These are phyloP conservation scores for Phanerochaete carnosa DNA, from an alignment of 768 basidiomycete species.

Conservation along the genomic window DNA sequence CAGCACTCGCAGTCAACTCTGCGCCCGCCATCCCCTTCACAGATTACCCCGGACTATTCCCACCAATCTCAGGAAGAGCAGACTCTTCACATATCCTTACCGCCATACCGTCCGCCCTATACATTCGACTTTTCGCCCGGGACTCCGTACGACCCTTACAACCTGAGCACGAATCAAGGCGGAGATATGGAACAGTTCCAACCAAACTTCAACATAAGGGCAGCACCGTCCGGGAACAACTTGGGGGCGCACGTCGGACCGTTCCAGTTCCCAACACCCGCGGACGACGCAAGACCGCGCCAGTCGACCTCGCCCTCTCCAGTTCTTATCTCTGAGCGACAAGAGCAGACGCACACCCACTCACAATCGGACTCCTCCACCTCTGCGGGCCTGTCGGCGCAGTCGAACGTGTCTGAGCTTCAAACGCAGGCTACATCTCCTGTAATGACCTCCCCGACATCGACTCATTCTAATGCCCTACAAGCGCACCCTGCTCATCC, in stretches of 20 bases:
- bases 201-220: not conserved
- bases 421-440: constrained; percentile 9
- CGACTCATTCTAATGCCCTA: constrained; percentile 19
- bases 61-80: constrained; percentile 3
- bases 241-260: not conserved
- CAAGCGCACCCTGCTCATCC: constrained; percentile 53
- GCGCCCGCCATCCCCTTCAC: not conserved
- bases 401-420: constrained; percentile 5
- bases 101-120: constrained; percentile 30
- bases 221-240: not conserved
- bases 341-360: not conserved
- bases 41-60: not conserved
- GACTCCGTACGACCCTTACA: constrained; percentile 34
- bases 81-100: constrained; percentile 30
- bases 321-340: not conserved
- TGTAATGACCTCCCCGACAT: constrained; percentile 16
- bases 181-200: constrained; percentile 6
- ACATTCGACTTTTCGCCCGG: constrained; percentile 36
- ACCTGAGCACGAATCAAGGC: constrained; percentile 5
- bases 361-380: constrained; percentile 7
- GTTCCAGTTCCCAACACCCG: not conserved
- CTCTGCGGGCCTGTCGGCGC: not conserved
- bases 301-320: constrained; percentile 2
- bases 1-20: not conserved
- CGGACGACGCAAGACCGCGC: not conserved